Evolutionary conservation across 2,329 filamentous ascomycete genomes (phyloP), one percentile per base, ranked within the genome.

Genomic region (Pseudogymnoascus sp.): DNA sequence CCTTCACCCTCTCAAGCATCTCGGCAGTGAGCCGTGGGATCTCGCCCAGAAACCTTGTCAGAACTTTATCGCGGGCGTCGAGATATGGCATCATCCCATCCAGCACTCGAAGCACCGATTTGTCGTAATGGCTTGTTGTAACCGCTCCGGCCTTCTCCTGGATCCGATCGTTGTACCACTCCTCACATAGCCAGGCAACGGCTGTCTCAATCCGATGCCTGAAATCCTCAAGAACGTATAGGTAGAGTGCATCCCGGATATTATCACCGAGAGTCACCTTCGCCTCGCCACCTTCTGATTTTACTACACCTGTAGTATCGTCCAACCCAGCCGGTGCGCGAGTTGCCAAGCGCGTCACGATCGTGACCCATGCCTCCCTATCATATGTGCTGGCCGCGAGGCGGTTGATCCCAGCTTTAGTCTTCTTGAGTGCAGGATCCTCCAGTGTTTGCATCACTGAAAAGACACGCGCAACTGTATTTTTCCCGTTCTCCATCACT

Each of bases 151-250:
- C 69, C 65, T 76, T 77, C 47, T 69, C 75, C 63, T 81, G 77
- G 34, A 91, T 75, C 47, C 81, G 86, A 74, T 97, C 93, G 70
- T 93, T 96, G 75, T 96, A 97, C 93, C 95, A 99, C 76, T 99
- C 95, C 75, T 99, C 95, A 70, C 89, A 96, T 14, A 99, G 81
- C 95, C 95, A 99, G 6, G 88, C 87, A 61, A 97, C 91, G 1
- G 92, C 93, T 21, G 95, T 84, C 69, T 96, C 93, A 67, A 97
- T 93, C 47, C 95, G 87, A 66, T 84, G 87, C 63, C 93, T 86
- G 77, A 96, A 99, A 73, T 97, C 93, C 67, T 96, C 91, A 67
- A 97, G 84, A 59, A 97, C 84, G 73, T 96, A 97, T 62, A 85
- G 82, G 75, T 92, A 95, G 1, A 99, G 79, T 6, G 86, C 82